Conservation (phyloP, 129 eudicot genomes). For the Solidago caesia region DNA sequence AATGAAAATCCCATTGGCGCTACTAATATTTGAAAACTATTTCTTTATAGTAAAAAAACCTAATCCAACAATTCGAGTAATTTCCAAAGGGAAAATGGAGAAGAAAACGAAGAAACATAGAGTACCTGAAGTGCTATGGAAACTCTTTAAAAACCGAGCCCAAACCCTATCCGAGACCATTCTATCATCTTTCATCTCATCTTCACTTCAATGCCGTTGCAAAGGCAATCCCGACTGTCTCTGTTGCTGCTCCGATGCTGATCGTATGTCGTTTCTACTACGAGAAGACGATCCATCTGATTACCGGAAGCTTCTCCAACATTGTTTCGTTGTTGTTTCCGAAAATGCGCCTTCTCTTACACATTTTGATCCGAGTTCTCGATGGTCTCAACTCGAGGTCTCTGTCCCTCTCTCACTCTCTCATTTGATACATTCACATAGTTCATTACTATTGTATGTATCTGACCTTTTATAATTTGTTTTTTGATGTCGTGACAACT, state of each 20-base stretch:
- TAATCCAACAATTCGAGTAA: no score
- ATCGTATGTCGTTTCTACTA: constrained; percentile 48
- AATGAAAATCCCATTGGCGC: no score
- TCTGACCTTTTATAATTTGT: no score
- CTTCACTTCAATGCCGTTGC: constrained; percentile 39
- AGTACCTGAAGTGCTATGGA: constrained; percentile 69
- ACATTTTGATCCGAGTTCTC: constrained; percentile 39
- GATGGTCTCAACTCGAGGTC: constrained; percentile 62
- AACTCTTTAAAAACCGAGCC: constrained; percentile 47
- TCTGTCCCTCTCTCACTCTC: neutral
- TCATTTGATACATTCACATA: neutral
- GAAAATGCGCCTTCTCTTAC: constrained; percentile 53
- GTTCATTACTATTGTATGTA: no score
- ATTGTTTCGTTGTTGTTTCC: constrained; percentile 55
- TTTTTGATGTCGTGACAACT: no score
- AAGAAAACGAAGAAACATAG: constrained; percentile 28
- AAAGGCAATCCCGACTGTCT: constrained; percentile 50
- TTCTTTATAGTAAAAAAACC: no score
- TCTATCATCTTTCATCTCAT: constrained; percentile 38
- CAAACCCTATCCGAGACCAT: constrained; percentile 54
- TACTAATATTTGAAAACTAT: no score
- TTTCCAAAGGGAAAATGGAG: constrained; percentile 8
- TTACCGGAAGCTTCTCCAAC: constrained; percentile 48
- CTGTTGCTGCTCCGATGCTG: constrained; percentile 39
- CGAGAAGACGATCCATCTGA: constrained; percentile 52